These are phyloP conservation scores for Ulota crispa DNA, from an alignment of 225 moss, liverwort and hornwort genomes.

Conservation along the genomic window DNA sequence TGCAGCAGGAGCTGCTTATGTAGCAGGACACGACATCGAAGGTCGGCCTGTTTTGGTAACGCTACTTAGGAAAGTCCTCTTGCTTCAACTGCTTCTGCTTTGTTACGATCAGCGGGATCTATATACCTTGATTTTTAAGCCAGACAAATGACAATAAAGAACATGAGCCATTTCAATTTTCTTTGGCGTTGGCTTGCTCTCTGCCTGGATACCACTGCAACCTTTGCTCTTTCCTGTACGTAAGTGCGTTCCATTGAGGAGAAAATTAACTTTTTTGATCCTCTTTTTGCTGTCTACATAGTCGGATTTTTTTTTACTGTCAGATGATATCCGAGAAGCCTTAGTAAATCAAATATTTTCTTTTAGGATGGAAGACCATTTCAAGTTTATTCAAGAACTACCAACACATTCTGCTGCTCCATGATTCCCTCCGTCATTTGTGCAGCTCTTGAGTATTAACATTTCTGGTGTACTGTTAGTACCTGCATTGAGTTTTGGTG, in stretches of 20 bases:
- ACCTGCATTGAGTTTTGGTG: neutral
- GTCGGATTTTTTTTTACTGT: neutral
- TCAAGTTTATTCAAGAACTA: neutral
- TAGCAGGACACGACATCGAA: conserved; percentile 78
- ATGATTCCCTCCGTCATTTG: neutral
- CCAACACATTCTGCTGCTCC: conserved; percentile 6
- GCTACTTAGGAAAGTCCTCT: neutral
- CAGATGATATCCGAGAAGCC: neutral
- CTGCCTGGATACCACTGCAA: neutral
- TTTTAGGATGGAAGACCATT: neutral
- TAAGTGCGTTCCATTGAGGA: neutral
- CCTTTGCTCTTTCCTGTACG: neutral
- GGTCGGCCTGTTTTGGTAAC: conserved; percentile 87
- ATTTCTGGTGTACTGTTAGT: neutral
- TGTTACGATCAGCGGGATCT: neutral
- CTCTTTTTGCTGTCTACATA: neutral
- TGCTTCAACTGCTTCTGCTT: neutral
- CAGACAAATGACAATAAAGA: neutral
- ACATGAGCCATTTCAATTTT: neutral
- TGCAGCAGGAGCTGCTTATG: conserved; percentile 79
- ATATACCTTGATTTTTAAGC: neutral
- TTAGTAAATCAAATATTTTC: neutral
- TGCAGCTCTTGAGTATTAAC: neutral
- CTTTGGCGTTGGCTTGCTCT: neutral
- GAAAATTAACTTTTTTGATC: neutral